phyloP scores from a whole-genome alignment of 192 early-diverging fungal species.

The Phlyctochytrium planicorne region DNA sequence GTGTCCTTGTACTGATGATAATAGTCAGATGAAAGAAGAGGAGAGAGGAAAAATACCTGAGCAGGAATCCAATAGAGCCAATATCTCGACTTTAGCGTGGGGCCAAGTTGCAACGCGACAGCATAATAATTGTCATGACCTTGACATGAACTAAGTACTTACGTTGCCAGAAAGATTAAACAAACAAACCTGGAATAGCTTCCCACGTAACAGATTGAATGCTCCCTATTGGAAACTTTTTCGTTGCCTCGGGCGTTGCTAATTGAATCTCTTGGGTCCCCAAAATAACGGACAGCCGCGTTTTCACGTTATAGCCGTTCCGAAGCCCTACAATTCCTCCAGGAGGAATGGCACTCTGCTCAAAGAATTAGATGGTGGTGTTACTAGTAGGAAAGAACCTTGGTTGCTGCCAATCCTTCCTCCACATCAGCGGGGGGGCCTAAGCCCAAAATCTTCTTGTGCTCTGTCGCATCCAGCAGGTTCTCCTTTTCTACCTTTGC shows the following conservation, averaged over 20 bases:
- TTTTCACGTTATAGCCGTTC: slow-evolving; percentile 19
- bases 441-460: slow-evolving; percentile 14
- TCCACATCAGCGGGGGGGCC: slow-evolving; percentile 24
- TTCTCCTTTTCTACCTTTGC: not conserved
- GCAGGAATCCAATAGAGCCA: slow-evolving; percentile 31
- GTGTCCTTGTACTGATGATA: too few relatives aligned
- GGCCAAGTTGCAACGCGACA: slow-evolving; percentile 27
- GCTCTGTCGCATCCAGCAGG: slow-evolving; percentile 23
- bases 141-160: not conserved
- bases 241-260: slow-evolving; percentile 26
- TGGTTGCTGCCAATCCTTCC: slow-evolving; percentile 1
- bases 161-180: not conserved
- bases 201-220: slow-evolving; percentile 3
- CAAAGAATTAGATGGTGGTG: not conserved
- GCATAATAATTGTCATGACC: slow-evolving; percentile 16
- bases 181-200: slow-evolving; percentile 11
- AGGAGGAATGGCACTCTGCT: not conserved
- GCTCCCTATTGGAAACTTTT: slow-evolving; percentile 13
- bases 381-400: not conserved
- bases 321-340: not conserved
- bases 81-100: slow-evolving; percentile 20
- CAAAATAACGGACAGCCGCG: slow-evolving; percentile 15
- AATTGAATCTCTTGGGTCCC: slow-evolving; percentile 25
- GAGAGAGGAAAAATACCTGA: too few relatives aligned
- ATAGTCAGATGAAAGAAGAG: too few relatives aligned